Evolutionary conservation across 2,329 filamentous ascomycete species (phyloP), one percentile per base, ranked within the genome.

Genomic region (Penicillium digitatum): DNA sequence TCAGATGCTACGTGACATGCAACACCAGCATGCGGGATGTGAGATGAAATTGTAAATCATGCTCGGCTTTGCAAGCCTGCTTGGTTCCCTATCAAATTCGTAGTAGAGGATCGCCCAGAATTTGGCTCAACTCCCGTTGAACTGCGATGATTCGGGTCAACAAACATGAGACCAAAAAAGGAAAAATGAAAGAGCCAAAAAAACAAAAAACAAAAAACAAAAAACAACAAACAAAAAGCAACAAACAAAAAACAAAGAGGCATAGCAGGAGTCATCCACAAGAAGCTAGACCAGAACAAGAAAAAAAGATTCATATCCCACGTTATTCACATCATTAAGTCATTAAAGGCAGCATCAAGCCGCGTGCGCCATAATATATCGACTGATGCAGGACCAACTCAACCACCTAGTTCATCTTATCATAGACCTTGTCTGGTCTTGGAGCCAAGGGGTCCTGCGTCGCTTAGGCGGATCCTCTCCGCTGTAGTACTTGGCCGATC

Each of bases 401-500:
- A 55, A 37, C 20, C 31, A 34, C 22, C 9, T n/a, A 20, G 29
- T 24, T 20, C 22, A 46, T 27, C 26, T 48, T 26, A 40, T 40
- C 5, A 47, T 52, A 38, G 11, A 32, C 20, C 9, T n/a, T 27
- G 49, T 22, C 42, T 37, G 24, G 34, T 24, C 11, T 20, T 27
- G 29, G 24, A 48, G 2, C n/a, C 27, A 18, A 42, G 5, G 22
- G 20, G 32, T 38, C 35, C 26, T 44, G 40, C 16, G 24, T 60
- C 26, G 34, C 20, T 57, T 61, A 70, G 40, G 72, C 70, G 12
- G 72, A 74, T 57, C 70, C 69, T 50, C 76, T 69, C 61, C 83
- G 79, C 67, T 82, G 78, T 69, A 87, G 85, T 58, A 87, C 80
- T 59, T 85, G 83, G 69, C 84, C 81, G 61, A 87, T 82, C 58